Conservation (phyloP, 2,329 filamentous ascomycete species). For the Phyllosticta citrichinensis region DNA sequence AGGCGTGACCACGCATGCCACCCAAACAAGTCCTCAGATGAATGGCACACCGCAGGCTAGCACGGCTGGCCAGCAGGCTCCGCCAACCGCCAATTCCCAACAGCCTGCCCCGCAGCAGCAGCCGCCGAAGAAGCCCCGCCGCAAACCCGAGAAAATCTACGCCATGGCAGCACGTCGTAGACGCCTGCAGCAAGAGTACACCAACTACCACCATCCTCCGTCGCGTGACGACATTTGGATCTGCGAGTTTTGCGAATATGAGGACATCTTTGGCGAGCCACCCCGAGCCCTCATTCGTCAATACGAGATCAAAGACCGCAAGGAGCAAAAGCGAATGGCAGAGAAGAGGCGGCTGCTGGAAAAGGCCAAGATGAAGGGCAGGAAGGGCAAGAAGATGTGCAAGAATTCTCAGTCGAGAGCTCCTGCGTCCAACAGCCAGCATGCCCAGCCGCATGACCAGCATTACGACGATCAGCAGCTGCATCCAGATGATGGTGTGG, state of each 20-base stretch:
- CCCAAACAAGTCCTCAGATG: conserved; percentile 46
- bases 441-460: conserved; percentile 8
- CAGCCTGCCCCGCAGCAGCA: conserved; percentile 28
- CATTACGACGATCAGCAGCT: conserved; percentile 4
- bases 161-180: conserved; percentile 66
- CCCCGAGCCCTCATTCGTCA: conserved; percentile 77
- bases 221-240: conserved; percentile 73
- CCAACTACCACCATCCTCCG: conserved; percentile 66
- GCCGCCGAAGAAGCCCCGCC: conserved; percentile 52
- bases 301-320: conserved; percentile 90
- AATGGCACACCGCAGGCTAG: conserved; percentile 26
- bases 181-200: conserved; percentile 64
- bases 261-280: conserved; percentile 82
- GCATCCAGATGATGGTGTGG: conserved; percentile 3
- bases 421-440: neutral
- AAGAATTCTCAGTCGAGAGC: conserved; percentile 44
- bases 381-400: conserved; percentile 75
- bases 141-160: conserved; percentile 58
- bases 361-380: conserved; percentile 87
- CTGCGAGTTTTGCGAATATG: conserved; percentile 97
- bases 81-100: conserved; percentile 29
- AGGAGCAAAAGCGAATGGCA: conserved; percentile 72
- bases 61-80: conserved; percentile 18
- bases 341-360: conserved; percentile 77
- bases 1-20: conserved; percentile 42